Conservation (phyloP, 2,329 filamentous ascomycete species). For the Ophiostoma sp. region DNA sequence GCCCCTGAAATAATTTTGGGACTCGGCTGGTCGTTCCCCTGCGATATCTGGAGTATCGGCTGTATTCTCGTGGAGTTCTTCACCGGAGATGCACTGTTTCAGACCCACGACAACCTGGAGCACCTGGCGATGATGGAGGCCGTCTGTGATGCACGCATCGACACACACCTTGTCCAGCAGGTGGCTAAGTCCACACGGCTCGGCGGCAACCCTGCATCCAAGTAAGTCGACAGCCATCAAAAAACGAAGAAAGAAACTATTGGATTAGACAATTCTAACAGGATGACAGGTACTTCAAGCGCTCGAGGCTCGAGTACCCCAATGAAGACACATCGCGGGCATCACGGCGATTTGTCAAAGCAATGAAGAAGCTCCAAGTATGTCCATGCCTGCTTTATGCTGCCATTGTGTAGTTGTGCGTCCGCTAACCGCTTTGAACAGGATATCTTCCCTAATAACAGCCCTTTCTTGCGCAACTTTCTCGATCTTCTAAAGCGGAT, state of each 20-base stretch:
- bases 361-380: conserved; percentile 65
- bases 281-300: conserved; percentile 57
- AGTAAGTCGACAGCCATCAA: conserved; percentile 41
- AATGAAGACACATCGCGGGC: conserved; percentile 58
- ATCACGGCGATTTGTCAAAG: conserved; percentile 61
- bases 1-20: conserved; percentile 67
- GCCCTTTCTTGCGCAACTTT: conserved; percentile 56
- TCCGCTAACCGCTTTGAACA: conserved; percentile 35
- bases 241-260: too few species aligned
- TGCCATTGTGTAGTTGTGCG: too few species aligned
- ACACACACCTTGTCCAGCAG: conserved; percentile 52
- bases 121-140: conserved; percentile 73
- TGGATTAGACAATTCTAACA: not conserved
- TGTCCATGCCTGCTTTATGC: not conserved
- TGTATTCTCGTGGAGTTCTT: conserved; percentile 69
- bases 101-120: conserved; percentile 67
- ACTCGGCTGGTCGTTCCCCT: conserved; percentile 65
- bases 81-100: conserved; percentile 65
- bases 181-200: conserved; percentile 52
- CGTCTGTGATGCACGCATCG: conserved; percentile 56
- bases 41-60: conserved; percentile 69
- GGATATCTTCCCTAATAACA: conserved; percentile 61
- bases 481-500: conserved; percentile 61
- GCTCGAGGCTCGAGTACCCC: conserved; percentile 60
- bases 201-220: conserved; percentile 55